Evolutionary conservation across 495 filamentous ascomycete species (phyloP).

Genomic region (Bombardia bombarda): DNA sequence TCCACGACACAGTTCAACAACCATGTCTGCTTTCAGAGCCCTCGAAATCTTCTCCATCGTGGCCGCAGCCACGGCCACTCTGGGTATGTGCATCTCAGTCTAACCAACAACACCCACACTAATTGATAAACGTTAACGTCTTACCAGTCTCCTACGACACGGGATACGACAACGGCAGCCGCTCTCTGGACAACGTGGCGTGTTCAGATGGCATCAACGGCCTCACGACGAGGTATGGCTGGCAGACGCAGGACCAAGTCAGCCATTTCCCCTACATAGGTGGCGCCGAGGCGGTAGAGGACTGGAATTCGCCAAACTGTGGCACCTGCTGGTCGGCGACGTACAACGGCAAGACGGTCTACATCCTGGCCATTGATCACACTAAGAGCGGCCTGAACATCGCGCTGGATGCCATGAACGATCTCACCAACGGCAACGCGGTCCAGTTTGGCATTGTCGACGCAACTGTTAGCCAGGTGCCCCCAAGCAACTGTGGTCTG

Average conservation of each 20-base stretch:
- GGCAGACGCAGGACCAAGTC: constrained; percentile 39
- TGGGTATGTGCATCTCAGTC: constrained; percentile 12
- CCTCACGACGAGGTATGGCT: constrained; percentile 44
- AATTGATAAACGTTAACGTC: constrained; percentile 10
- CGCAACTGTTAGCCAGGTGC: constrained; percentile 41
- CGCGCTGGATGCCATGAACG: constrained; percentile 55
- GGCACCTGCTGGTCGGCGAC: constrained; percentile 62
- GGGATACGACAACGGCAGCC: constrained; percentile 45
- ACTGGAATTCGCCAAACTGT: constrained; percentile 53
- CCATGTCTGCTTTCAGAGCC: constrained; percentile 45
- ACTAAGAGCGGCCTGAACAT: constrained; percentile 56
- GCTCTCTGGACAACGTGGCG: constrained; percentile 38
- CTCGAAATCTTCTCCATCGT: constrained; percentile 28
- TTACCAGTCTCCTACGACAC: constrained; percentile 45
- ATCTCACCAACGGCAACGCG: constrained; percentile 52
- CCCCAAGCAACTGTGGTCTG: constrained; percentile 20
- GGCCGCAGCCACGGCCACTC: constrained; percentile 27
- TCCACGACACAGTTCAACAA: constrained; percentile 17
- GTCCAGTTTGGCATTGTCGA: constrained; percentile 46
- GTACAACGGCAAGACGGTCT: constrained; percentile 52
- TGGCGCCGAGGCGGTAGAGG: constrained; percentile 49
- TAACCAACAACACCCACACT: constrained; percentile 3
- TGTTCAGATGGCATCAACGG: constrained; percentile 56
- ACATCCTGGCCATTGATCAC: constrained; percentile 61
- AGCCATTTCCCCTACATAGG: constrained; percentile 53